These are phyloP conservation scores for Mollisiaceae sp. DNA, from an alignment of 2,329 filamentous ascomycete genomes.

Conservation along the genomic window DNA sequence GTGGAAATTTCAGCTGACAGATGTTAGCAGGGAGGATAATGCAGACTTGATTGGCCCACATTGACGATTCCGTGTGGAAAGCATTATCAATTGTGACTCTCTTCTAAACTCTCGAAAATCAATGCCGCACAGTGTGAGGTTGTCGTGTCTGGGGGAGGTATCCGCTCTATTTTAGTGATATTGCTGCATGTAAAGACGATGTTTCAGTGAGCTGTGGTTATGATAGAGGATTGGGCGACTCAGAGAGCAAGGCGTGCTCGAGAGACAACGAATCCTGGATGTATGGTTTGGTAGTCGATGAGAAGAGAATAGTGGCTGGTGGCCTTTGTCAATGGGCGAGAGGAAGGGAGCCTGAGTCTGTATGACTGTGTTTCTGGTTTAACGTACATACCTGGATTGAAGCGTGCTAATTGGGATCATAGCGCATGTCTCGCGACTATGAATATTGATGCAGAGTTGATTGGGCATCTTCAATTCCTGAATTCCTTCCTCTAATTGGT, in stretches of 20 bases:
- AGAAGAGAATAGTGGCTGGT: slow-evolving; percentile 86
- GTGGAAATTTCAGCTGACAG: background rate
- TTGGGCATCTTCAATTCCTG: slow-evolving; percentile 64
- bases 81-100: slow-evolving; percentile 3
- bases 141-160: slow-evolving; percentile 17
- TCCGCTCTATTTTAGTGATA: slow-evolving; percentile 5
- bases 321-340: slow-evolving; percentile 92
- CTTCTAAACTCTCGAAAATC: slow-evolving; percentile 21
- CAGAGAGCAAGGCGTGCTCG: slow-evolving; percentile 91
- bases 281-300: slow-evolving; percentile 95
- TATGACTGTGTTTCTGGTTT: slow-evolving; percentile 57
- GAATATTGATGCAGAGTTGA: background rate
- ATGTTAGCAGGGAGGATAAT: slow-evolving; percentile 9
- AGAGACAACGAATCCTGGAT: slow-evolving; percentile 96
- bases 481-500: slow-evolving; percentile 86
- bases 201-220: slow-evolving; percentile 96
- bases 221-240: slow-evolving; percentile 68
- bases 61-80: slow-evolving; percentile 10
- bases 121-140: slow-evolving; percentile 10
- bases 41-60: background rate
- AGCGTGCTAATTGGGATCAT: slow-evolving; percentile 66
- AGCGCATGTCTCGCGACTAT: slow-evolving; percentile 42
- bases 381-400: background rate
- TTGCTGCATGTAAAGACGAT: slow-evolving; percentile 58
- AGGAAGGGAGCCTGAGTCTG: slow-evolving; percentile 89